Evolutionary conservation across 2,329 filamentous ascomycete species (phyloP), one percentile per base, ranked within the genome.

Genomic region (Aspergillus sp.): DNA sequence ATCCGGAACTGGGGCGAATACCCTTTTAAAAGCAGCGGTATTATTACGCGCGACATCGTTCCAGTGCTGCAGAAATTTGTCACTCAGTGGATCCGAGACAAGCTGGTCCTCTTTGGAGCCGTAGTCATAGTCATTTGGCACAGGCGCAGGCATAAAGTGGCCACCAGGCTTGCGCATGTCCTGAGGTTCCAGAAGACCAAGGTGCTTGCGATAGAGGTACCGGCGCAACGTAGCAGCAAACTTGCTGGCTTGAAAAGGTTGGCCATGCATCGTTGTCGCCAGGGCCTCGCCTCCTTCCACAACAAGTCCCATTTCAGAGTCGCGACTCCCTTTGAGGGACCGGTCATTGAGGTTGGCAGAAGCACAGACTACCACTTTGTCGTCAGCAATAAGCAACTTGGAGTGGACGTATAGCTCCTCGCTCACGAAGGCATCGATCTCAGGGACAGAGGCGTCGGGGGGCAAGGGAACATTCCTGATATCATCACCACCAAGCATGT

Each of bases 331-430:
- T n/a, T 52, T 52, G 21, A 52, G 49, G 5, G 49, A 52, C 6
- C 49, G 49, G 37, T 41, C 49, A 27, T 51, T 51, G 17, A 51
- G n/a, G n/a, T 51, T 51, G 3, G 48, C 48, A 14, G 48, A 51
- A 31, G 35, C 48, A 27, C 49, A 52, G 23, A 41, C 4, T 23
- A 52, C 49, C 5, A 52, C 37, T 15, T n/a, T 25, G 11, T 52
- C 37, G 6, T 52, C 49, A 4, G 49, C 49, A 12, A 52, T 52
- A 14, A 52, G 11, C 4, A 41, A 15, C n/a, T 52, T 41, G 21
- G 19, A 31, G 39, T 52, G 49, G 11, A 52, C 49, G 19, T 52
- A 52, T 11, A 52, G 35, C 33, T 52, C 37, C 49, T 52, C 49
- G 23, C 37, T 15, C 4, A 52, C 49, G 11, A 52, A 41, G 9